Percentiles rank a stretch among this genome's conserved stretches.
phyloP scores from a whole-genome alignment of 164 flowering plant species.

The Saururus chinensis region DNA sequence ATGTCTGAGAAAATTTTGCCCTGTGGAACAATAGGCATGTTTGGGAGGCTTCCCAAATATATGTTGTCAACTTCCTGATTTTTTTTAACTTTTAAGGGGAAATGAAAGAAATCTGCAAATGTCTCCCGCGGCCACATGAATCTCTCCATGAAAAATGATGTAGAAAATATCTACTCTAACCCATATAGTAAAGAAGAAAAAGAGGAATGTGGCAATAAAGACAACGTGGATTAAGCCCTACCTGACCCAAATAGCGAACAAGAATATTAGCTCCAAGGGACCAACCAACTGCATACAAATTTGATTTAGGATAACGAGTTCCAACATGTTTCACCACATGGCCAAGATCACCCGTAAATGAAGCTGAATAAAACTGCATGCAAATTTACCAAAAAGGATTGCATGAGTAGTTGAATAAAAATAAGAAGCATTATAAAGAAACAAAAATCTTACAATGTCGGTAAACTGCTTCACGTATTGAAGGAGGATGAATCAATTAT shows the following conservation, averaged over 20 bases:
- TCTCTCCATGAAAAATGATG: too few species aligned
- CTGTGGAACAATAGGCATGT: too few species aligned
- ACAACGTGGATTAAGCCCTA: constrained; percentile 9
- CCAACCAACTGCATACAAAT: constrained; percentile 88
- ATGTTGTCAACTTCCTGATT: too few species aligned
- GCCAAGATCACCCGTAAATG: constrained; percentile 67
- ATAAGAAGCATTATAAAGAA: background rate
- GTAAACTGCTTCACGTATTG: background rate
- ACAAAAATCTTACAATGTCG: background rate
- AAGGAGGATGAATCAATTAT: too few species aligned
- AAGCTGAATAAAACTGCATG: constrained; percentile 92
- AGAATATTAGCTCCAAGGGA: constrained; percentile 96
- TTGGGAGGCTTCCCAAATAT: too few species aligned
- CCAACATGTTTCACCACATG: constrained; percentile 61
- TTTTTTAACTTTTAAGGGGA: too few species aligned
- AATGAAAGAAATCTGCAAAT: too few species aligned
- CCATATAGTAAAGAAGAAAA: background rate
- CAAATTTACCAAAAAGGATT: background rate
- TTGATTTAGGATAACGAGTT: constrained; percentile 60
- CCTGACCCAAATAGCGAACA: constrained; percentile 88
- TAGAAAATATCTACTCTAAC: too few species aligned
- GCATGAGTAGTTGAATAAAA: background rate
- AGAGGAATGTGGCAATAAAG: background rate
- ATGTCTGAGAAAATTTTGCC: too few species aligned
- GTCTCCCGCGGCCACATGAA: too few species aligned